Conservation (phyloP, 352 stramenopile species). For the Pythium periplocum region DNA sequence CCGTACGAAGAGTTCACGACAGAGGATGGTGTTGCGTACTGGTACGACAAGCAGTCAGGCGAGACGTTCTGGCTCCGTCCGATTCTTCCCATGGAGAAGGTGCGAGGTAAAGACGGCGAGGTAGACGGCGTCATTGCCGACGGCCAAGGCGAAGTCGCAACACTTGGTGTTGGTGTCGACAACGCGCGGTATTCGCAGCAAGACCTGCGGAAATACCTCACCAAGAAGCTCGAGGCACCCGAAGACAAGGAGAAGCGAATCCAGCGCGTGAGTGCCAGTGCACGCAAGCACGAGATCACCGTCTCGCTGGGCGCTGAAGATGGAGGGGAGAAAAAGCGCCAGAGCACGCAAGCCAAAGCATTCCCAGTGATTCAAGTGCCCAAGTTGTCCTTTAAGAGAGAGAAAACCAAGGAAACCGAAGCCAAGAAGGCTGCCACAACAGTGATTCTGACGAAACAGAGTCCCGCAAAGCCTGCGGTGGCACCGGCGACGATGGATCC, state of each 20-base stretch:
- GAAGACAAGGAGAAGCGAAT: constrained; percentile 57
- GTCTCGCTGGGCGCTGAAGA: constrained; percentile 20
- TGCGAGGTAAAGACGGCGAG: constrained; percentile 62
- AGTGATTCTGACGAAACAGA: no score
- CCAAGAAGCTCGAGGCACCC: constrained; percentile 71
- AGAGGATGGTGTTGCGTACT: constrained; percentile 90
- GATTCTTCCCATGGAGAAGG: constrained; percentile 74
- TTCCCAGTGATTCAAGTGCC: constrained; percentile 56
- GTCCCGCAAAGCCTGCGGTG: no score
- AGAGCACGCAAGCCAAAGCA: constrained; percentile 7
- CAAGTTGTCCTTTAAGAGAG: constrained; percentile 34
- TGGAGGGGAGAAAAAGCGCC: no score
- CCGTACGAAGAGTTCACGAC: constrained; percentile 89
- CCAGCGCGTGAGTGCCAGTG: constrained; percentile 45
- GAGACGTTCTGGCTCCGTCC: constrained; percentile 91
- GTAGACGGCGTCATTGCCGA: constrained; percentile 81
- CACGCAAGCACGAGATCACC: constrained; percentile 58
- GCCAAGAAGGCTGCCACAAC: no score
- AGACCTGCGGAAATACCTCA: constrained; percentile 82
- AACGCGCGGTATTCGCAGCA: constrained; percentile 54
- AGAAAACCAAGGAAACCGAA: no score
- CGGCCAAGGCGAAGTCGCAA: constrained; percentile 62
- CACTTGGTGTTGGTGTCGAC: constrained; percentile 58
- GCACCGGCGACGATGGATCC: constrained; percentile 19
- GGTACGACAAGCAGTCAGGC: constrained; percentile 72